Conservation (phyloP, 2,329 filamentous ascomycete genomes). For the Cladophialophora yegresii region DNA sequence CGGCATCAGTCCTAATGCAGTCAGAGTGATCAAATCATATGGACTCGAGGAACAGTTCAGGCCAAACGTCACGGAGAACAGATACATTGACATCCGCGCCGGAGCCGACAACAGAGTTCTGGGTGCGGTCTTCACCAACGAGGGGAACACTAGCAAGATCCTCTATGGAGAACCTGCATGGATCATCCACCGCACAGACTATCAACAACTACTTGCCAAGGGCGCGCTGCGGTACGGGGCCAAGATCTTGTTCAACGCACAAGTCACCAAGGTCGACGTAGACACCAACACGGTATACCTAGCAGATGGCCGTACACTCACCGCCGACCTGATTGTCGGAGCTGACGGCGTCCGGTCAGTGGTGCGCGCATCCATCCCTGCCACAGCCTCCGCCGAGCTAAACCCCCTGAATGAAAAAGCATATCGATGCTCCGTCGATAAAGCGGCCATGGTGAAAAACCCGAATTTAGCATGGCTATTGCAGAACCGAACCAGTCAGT, state of each 20-base stretch:
- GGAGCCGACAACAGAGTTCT: constrained; percentile 1
- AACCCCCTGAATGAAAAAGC: constrained; percentile 10
- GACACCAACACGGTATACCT: constrained; percentile 14
- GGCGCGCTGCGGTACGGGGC: constrained; percentile 3
- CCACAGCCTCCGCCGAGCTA: constrained; percentile 1
- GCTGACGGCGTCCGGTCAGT: constrained; percentile 10
- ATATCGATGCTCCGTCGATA: constrained; percentile 15
- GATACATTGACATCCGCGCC: constrained; percentile 7
- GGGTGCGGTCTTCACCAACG: constrained; percentile 4
- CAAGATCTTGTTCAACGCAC: constrained; percentile 10
- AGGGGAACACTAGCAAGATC: constrained; percentile 2
- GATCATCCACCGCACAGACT: constrained; percentile 15
- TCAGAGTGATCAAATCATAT: constrained; percentile 8
- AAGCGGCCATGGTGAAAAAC: constrained; percentile 4
- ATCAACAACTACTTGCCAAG: constrained; percentile 10
- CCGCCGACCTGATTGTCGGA: constrained; percentile 14
- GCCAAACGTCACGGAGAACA: constrained; percentile 7
- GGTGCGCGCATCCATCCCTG: constrained; percentile 13
- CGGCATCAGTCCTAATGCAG: constrained; percentile 10
- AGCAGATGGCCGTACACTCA: constrained; percentile 9
- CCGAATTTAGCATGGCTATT: constrained; percentile 13
- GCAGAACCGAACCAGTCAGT: constrained; percentile 2
- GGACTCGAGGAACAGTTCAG: constrained; percentile 1
- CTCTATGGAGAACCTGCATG: constrained; percentile 3
- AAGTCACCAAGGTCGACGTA: constrained; percentile 13